Evolutionary conservation across 306 rosid species (phyloP), one percentile per base, ranked within the genome.

Genomic region (Chamaecrista fasciculata): DNA sequence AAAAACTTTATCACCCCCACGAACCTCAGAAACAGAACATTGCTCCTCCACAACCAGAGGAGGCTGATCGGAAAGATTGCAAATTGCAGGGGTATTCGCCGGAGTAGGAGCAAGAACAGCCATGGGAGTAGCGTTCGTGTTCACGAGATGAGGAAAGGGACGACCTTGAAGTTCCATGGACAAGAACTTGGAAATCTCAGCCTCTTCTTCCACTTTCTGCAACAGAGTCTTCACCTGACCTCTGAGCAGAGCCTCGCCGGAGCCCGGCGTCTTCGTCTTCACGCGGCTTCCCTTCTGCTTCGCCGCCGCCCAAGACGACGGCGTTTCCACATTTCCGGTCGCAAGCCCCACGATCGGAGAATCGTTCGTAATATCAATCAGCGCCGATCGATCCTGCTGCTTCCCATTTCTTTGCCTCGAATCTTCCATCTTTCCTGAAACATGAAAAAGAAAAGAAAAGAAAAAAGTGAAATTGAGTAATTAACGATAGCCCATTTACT

Each of bases 311-410:
- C 78, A 65, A 0, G 91, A 88, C 3, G 79, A 66, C 0, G 97
- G 97, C 1, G 97, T 91, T 69, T 68, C 86, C 5, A 84, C 18
- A 20, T 77, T 79, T 2, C 78, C 85, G 28, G 31, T 72, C 0
- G 97, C 96, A 7, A 91, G 73, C n/a, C 99, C 97, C 33, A 91
- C 97, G 0, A 95, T 95, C 0, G 98, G 98, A 7, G 98, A 93
- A 70, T 88, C 98, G 14, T 93, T 93, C 10, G 98, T 93, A 69
- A 93, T 83, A 19, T 93, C 98, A 15, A 91, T 15, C 2, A 93
- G 81, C 0, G 80, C 91, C 0, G 87, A 81, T 11, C 96, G 85
- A 60, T 92, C 97, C 70, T 83, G 92, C 12, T 73, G 79, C 56
- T 83, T 88, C 16, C 61, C 83, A 39, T 51, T 86, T 67, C 81